These are phyloP conservation scores for Talaromyces sp. DNA, from an alignment of 2,329 filamentous ascomycete species.

Conservation along the genomic window DNA sequence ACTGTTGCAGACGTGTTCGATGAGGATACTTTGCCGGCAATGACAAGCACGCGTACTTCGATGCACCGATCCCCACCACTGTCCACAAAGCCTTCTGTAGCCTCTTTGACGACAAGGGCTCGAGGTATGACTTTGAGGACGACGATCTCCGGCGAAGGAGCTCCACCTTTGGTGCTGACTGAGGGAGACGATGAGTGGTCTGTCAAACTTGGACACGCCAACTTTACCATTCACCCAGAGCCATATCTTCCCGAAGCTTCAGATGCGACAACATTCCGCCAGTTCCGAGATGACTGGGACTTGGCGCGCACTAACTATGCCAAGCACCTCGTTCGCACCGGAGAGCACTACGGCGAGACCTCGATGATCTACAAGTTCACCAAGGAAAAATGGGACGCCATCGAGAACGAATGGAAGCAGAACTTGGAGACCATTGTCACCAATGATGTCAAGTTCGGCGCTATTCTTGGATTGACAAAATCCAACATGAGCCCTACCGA, in stretches of 20 bases:
- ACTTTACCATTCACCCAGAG: slow-evolving; percentile 81
- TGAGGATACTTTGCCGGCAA: slow-evolving; percentile 42
- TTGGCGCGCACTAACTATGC: slow-evolving; percentile 79
- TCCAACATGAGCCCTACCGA: slow-evolving; percentile 46
- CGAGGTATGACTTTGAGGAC: slow-evolving; percentile 43
- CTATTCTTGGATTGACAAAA: slow-evolving; percentile 37
- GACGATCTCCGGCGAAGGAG: slow-evolving; percentile 40
- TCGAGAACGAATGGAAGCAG: slow-evolving; percentile 69
- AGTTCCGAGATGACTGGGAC: slow-evolving; percentile 77
- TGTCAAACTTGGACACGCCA: slow-evolving; percentile 80
- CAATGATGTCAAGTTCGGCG: slow-evolving; percentile 39
- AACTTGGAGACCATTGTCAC: slow-evolving; percentile 64
- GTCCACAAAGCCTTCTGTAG: slow-evolving; percentile 71
- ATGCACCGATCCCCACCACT: slow-evolving; percentile 65
- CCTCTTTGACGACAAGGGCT: slow-evolving; percentile 63
- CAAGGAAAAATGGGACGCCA: slow-evolving; percentile 81
- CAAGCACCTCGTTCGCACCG: slow-evolving; percentile 80
- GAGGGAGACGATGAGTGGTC: slow-evolving; percentile 75
- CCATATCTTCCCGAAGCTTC: slow-evolving; percentile 68
- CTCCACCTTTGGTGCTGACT: slow-evolving; percentile 61
- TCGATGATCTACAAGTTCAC: slow-evolving; percentile 85
- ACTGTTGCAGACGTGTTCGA: slow-evolving; percentile 62
- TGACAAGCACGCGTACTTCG: slow-evolving; percentile 48
- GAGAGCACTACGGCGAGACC: slow-evolving; percentile 85
- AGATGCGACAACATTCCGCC: slow-evolving; percentile 58